Evolutionary conservation across 345 rosid species (phyloP).

Genomic region (Ricinus communis): DNA sequence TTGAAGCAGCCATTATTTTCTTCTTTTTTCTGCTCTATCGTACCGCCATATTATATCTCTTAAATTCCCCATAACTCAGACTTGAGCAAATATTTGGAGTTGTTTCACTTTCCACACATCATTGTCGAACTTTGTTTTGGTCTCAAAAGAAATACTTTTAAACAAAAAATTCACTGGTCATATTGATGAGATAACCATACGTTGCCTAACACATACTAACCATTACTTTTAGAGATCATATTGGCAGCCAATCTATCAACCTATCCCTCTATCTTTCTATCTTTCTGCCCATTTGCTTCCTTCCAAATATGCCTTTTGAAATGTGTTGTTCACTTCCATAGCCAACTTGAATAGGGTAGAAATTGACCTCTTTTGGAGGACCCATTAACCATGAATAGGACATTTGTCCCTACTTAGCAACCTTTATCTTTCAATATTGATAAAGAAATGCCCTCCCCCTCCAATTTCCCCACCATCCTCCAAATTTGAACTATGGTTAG

Average conservation of each 20-base stretch:
- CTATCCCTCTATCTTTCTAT: not conserved
- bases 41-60: too few relatives aligned
- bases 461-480: too few relatives aligned
- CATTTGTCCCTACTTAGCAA: not conserved
- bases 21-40: not conserved
- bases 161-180: not conserved
- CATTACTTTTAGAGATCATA: not conserved
- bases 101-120: not conserved
- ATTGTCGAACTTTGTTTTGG: not conserved
- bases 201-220: not conserved
- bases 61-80: too few relatives aligned
- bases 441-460: too few relatives aligned
- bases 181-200: not conserved
- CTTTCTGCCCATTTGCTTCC: not conserved
- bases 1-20: not conserved
- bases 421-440: too few relatives aligned
- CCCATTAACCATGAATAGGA: not conserved
- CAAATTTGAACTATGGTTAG: too few relatives aligned
- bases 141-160: not conserved
- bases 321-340: not conserved
- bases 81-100: too few relatives aligned
- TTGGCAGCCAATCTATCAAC: not conserved
- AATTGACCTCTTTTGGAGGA: not conserved
- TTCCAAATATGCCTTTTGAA: slow-evolving; percentile 6
- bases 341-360: not conserved